phyloP scores from a whole-genome alignment of 202 grass and related monocot species.

The Musa balbisiana region DNA sequence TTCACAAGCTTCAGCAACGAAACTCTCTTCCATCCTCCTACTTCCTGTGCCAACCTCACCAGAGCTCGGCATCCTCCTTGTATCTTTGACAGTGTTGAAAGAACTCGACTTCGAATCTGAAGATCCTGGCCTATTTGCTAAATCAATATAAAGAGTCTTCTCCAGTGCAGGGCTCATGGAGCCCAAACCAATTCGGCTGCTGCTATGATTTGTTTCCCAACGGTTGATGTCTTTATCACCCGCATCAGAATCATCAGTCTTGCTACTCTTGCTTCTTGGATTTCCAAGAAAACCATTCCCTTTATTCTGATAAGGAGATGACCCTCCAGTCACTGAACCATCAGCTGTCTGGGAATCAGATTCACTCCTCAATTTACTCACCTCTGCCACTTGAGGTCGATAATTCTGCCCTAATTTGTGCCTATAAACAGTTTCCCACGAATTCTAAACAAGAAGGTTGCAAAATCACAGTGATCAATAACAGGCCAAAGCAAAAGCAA shows the following conservation, averaged over 20 bases:
- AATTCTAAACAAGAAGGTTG: constrained; percentile 48
- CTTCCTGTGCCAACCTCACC: constrained; percentile 10
- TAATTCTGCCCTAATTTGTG: constrained; percentile 59
- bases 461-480: neutral
- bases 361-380: constrained; percentile 67
- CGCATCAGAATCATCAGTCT: constrained; percentile 43
- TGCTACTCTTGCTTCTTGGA: constrained; percentile 40
- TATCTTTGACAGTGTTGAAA: constrained; percentile 20
- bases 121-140: constrained; percentile 38
- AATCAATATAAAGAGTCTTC: constrained; percentile 40
- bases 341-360: constrained; percentile 56
- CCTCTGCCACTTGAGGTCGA: constrained; percentile 44
- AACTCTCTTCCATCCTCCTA: constrained; percentile 23
- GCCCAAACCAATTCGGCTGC: constrained; percentile 51
- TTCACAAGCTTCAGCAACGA: constrained; percentile 20
- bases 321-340: constrained; percentile 27
- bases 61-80: constrained; percentile 14
- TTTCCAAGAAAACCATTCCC: constrained; percentile 26
- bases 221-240: constrained; percentile 37
- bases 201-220: constrained; percentile 40
- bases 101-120: constrained; percentile 35
- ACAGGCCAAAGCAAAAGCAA: neutral
- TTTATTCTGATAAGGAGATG: constrained; percentile 30
- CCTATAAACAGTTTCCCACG: constrained; percentile 80
- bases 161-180: constrained; percentile 43